Evolutionary conservation across 345 rosid genomes (phyloP).

Genomic region (Passiflora organensis): DNA sequence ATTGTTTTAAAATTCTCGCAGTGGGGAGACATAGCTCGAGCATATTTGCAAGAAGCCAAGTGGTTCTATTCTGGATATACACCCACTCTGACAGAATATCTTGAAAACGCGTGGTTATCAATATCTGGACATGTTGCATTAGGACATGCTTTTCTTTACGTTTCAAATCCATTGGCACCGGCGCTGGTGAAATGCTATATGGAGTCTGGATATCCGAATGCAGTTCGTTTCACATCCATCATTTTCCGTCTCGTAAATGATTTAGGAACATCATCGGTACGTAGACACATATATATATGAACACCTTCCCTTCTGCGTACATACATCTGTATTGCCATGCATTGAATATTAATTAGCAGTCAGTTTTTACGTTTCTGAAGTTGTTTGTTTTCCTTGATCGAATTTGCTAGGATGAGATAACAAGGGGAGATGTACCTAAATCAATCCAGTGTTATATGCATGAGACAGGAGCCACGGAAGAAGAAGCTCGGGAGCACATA

Average conservation of each 20-base stretch:
- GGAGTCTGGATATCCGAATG: not conserved
- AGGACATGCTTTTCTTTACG: not conserved
- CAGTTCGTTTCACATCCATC: not conserved
- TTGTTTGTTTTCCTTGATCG: not conserved
- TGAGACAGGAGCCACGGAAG: constrained; percentile 16
- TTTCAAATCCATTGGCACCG: not conserved
- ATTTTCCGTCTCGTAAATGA: constrained; percentile 14
- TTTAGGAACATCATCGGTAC: constrained; percentile 16
- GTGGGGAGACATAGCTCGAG: not conserved
- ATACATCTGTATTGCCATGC: not conserved
- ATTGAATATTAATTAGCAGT: too few relatives aligned
- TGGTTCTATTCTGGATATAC: constrained; percentile 5
- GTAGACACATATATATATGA: not conserved
- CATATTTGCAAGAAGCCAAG: not conserved
- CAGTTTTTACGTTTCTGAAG: too few relatives aligned
- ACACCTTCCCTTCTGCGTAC: too few relatives aligned
- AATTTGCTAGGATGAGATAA: constrained; percentile 14
- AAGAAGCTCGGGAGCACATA: constrained; percentile 9
- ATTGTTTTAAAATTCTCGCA: not conserved
- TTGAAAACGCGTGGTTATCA: constrained; percentile 14
- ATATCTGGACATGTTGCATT: constrained; percentile 7
- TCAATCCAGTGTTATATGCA: constrained; percentile 23
- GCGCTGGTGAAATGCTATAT: not conserved
- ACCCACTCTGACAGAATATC: constrained; percentile 17
- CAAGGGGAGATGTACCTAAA: constrained; percentile 23